Conservation (phyloP, 2,329 filamentous ascomycete species). For the Colletotrichum karsti region DNA sequence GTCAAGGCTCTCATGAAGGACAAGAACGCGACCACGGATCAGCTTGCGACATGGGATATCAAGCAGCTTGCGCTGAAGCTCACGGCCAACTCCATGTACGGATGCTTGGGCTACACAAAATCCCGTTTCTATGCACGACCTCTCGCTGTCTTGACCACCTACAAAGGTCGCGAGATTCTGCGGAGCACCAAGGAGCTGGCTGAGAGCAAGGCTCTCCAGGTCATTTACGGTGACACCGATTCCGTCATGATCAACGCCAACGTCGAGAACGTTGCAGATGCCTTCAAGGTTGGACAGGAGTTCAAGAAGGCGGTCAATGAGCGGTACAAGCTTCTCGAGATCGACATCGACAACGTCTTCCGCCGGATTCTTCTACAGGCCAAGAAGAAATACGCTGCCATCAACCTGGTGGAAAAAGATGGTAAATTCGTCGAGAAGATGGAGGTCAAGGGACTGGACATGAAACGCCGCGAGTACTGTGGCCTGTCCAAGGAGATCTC, state of each 20-base stretch:
- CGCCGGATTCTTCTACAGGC: conserved; percentile 91
- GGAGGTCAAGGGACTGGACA: conserved; percentile 97
- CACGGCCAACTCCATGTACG: conserved; percentile 99
- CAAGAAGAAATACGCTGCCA: conserved; percentile 99
- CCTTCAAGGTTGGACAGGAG: conserved; percentile 89
- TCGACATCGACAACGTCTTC: conserved; percentile 98
- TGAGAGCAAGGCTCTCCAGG: conserved; percentile 87
- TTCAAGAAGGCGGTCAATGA: conserved; percentile 97
- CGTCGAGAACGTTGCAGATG: conserved; percentile 90
- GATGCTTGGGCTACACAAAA: conserved; percentile 95
- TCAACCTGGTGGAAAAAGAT: conserved; percentile 89
- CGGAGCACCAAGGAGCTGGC: conserved; percentile 95
- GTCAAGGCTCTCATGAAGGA: conserved; percentile 98
- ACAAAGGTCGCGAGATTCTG: conserved; percentile 97
- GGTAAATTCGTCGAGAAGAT: conserved; percentile 94
- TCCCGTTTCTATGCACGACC: conserved; percentile 97
- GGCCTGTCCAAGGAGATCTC: conserved; percentile 95
- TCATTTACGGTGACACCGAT: conserved; percentile 99
- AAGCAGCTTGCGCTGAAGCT: conserved; percentile 97
- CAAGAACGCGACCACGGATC: conserved; percentile 83
- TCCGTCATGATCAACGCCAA: conserved; percentile 99
- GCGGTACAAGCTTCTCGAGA: conserved; percentile 90
- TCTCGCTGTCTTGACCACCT: conserved; percentile 93
- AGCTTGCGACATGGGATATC: conserved; percentile 96
- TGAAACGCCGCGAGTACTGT: conserved; percentile 97